These are phyloP conservation scores for Mycena polygramma DNA, from an alignment of 768 basidiomycete genomes.

Conservation along the genomic window DNA sequence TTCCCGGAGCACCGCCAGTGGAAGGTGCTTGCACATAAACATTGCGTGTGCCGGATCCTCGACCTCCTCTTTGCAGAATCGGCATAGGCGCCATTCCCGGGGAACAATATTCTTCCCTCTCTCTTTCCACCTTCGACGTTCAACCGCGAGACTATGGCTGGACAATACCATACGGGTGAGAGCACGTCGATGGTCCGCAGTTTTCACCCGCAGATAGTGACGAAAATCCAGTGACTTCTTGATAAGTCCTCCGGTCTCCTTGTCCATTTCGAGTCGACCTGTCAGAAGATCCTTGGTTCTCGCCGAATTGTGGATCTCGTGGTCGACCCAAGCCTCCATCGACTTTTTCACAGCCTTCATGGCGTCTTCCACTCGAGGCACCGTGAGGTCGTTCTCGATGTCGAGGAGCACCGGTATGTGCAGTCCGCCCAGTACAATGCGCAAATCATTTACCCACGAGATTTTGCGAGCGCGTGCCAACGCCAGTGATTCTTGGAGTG, in stretches of 20 bases:
- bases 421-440: no score
- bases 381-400: no score
- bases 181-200: neutral
- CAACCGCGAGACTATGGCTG: neutral
- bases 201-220: conserved; percentile 3
- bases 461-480: no score
- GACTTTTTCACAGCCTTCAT: conserved; percentile 9
- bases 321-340: conserved; percentile 16
- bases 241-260: neutral
- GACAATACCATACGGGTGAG: conserved; percentile 1
- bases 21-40: neutral
- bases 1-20: neutral
- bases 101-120: conserved; percentile 3
- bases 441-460: no score
- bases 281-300: neutral
- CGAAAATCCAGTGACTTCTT: no score
- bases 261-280: neutral
- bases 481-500: no score
- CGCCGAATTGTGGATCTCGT: no score
- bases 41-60: conserved; percentile 11
- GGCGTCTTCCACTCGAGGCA: neutral
- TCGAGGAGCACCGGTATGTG: no score
- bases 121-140: neutral
- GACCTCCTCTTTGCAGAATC: conserved; percentile 3
- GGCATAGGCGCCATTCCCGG: neutral